Percentiles rank a stretch among this genome's conserved stretches.
These are phyloP conservation scores for Massariosphaeria phaeospora DNA, from an alignment of 495 filamentous ascomycete species.

Conservation along the genomic window DNA sequence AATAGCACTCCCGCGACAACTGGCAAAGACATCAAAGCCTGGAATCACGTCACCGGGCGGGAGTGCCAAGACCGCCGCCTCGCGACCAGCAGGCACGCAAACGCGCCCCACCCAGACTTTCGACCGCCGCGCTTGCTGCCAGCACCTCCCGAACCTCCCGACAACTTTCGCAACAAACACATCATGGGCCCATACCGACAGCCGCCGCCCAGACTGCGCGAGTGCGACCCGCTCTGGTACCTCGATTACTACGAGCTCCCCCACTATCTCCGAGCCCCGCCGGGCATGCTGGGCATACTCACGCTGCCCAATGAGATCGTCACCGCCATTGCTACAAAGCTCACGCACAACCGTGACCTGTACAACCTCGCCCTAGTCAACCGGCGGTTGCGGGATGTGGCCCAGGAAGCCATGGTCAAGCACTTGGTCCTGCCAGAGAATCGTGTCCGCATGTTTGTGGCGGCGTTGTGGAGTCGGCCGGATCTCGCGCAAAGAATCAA, in stretches of 20 bases:
- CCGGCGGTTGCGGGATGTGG: neutral
- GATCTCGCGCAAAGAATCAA: neutral
- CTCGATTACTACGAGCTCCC: neutral
- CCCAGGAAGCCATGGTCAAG: neutral
- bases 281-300: neutral
- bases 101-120: too few species aligned
- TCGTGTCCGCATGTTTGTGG: neutral
- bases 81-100: too few species aligned
- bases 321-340: neutral
- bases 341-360: neutral
- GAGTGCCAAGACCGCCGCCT: too few species aligned
- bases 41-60: too few species aligned
- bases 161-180: too few species aligned
- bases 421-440: neutral
- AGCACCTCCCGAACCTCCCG: too few species aligned
- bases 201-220: too few species aligned
- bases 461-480: neutral
- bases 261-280: neutral
- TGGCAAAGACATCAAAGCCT: too few species aligned
- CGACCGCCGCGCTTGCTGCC: too few species aligned
- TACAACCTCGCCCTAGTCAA: neutral
- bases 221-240: neutral
- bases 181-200: too few species aligned
- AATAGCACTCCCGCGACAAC: too few species aligned
- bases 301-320: conserved; percentile 7